Base-by-base conservation (phyloP, 441 rosid genomes). In the Omphalea diandra region DNA sequence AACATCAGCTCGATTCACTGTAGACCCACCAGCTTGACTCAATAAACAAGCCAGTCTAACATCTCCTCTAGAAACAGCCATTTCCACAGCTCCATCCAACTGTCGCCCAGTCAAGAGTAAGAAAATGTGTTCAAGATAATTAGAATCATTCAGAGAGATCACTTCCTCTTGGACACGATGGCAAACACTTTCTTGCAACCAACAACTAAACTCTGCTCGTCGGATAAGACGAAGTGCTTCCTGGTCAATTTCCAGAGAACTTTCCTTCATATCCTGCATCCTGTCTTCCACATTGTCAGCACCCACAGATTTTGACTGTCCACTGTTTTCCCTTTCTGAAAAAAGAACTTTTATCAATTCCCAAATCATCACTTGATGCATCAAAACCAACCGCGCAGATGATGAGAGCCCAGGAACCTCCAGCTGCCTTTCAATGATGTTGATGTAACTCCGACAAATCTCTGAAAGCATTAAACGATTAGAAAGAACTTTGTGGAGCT, bases 331-430 rank as follows among this genome's bases (percentile, higher is more conserved):
- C 69, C 86, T 89, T 69, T 90, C 97, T 41, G 95, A 83, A 61
- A 90, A 93, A 67, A 95, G 97, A 82, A 93, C 98, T 75, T 85
- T 93, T 63, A 93, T 88, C 77, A 93, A 86, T 83, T 95, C 98
- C 99, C 99, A 95, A 47, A 86, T 90, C 90, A 93, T 90, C 69
- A 89, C 98, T 78, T 95, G 95, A 81, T 95, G 95, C 83, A 79
- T 88, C 86, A 87, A 87, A 82, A 87, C 83, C 83, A 88, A 81
- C 74, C 87, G 90, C 33, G 90, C 79, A 33, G 89, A 84, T 65
- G 85, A 77, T 70, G 98, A 79, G 74, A 90, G 70, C 69, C 87
- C 95, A 73, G 91, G 75, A 84, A 88, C 81, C 79, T 90, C 97
- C 76, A 93, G 78, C 83, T 91, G 93, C 79, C 83, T 83, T 84